Evolutionary conservation across 2,329 filamentous ascomycete genomes (phyloP).

Genomic region (Paramyrothecium sp.): DNA sequence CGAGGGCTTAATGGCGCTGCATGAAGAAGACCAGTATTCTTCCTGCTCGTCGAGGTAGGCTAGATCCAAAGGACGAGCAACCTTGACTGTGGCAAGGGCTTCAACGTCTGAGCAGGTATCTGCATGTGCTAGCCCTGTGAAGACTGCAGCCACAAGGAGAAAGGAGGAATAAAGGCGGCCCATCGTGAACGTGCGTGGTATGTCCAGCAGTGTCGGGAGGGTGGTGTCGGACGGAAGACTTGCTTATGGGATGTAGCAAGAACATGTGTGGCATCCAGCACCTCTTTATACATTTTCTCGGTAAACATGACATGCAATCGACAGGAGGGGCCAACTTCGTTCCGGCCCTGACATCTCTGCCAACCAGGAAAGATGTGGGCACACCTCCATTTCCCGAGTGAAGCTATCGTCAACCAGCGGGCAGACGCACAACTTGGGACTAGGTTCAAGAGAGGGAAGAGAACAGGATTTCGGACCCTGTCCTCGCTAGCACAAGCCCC

Average conservation of each 20-base stretch:
- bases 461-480: not conserved
- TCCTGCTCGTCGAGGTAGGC: conserved; percentile 34
- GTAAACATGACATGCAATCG: not conserved
- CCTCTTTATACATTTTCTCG: not conserved
- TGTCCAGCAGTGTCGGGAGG: not conserved
- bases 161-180: not conserved
- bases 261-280: not conserved
- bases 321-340: not conserved
- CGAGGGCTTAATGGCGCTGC: conserved; percentile 39
- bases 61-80: conserved; percentile 14
- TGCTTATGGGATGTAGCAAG: not conserved
- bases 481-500: not conserved
- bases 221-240: not conserved
- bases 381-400: not conserved
- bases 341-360: not conserved
- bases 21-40: conserved; percentile 45
- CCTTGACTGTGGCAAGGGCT: conserved; percentile 4
- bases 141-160: not conserved
- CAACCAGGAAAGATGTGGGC: not conserved
- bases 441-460: not conserved
- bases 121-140: not conserved
- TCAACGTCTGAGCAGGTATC: conserved; percentile 8
- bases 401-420: not conserved
- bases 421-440: conserved; percentile 1
- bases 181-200: not conserved